A percentile compares a stretch with the other conserved stretches of the same genome.
Evolutionary conservation across 2,329 filamentous ascomycete genomes (phyloP).

Genomic region (Sarocladium oryzae): DNA sequence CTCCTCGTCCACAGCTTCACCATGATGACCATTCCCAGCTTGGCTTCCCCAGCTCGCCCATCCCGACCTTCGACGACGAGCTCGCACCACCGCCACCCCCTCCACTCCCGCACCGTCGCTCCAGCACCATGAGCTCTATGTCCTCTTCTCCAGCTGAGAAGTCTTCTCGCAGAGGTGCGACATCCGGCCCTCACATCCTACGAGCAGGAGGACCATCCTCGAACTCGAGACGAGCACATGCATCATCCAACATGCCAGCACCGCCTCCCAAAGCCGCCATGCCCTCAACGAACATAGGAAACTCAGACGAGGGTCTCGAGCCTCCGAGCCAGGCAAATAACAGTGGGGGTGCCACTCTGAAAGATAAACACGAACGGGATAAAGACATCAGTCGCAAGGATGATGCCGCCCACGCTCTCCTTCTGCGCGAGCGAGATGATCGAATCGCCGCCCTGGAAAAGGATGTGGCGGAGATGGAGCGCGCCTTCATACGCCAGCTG

Average conservation of each 20-base stretch:
- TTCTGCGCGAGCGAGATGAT: constrained; percentile 40
- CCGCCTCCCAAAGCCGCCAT: constrained; percentile 2
- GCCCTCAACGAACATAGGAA: not conserved
- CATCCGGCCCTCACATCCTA: not conserved
- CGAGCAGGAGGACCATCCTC: not conserved
- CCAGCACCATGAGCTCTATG: not conserved
- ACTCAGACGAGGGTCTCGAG: too few relatives aligned
- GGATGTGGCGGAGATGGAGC: constrained; percentile 46
- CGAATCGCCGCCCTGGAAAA: constrained; percentile 46
- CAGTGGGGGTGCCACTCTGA: not conserved
- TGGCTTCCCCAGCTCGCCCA: constrained; percentile 20
- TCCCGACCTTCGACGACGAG: constrained; percentile 19
- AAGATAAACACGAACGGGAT: not conserved
- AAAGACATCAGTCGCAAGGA: not conserved
- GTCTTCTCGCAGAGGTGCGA: not conserved
- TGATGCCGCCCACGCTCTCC: not conserved
- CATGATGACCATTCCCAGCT: constrained; percentile 24
- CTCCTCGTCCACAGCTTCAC: constrained; percentile 13
- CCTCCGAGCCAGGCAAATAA: not conserved
- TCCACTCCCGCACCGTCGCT: not conserved
- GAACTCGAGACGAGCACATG: not conserved
- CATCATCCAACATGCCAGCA: not conserved
- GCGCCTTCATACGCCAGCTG: constrained; percentile 46
- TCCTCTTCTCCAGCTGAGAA: constrained; percentile 2
- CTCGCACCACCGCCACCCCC: not conserved